Base-by-base conservation (phyloP, 129 eudicot genomes). In the Glebionis coronaria region DNA sequence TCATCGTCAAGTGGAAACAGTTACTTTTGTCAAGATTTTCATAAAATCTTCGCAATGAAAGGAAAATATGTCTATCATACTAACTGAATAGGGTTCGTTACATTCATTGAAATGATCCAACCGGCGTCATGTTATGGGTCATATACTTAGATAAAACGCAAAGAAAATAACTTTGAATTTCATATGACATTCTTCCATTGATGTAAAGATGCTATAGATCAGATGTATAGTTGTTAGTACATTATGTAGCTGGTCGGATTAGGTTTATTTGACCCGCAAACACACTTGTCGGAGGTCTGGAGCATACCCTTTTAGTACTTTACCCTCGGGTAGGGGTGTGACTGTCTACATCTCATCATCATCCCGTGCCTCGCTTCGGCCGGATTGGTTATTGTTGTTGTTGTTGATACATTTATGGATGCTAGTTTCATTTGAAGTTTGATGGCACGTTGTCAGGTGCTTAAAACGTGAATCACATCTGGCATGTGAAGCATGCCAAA, bases 1-100 rank as follows among this genome's bases (percentile, higher is more conserved):
- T 88, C 65, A 56, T 88, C 45, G 78, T 79, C 16, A 74, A 83
- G 67, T 50, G 78, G 65, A 93, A 93, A 82, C 81, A 73, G 52
- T 70, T 59, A 12, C 82, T 75, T 66, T 53, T 84, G 49, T 85
- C 96, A 60, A 85, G 85, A 76, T 63, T 46, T 59, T 57, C 74
- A 42, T 66, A 61, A 55, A 65, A 21, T 73, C 51, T 63, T 67
- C n/a, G 23, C 25, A 2, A 23, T 23, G 2, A 23, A 23, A 23
- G 25, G 2, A 23, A 23, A 23, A 23, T 23, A 23, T 23, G 25
- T 23, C 9, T 47, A 13, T 29, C 35, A 35, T 61, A 61, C 49
- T 10, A 55, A 54, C 59, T 8, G 4, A 54, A 54, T 25, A 19
- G 61, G 8, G 9, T 57, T 57, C 19, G 0, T 57, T 56, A 27